Percentiles rank a stretch among this genome's conserved stretches.
Conservation (phyloP, 257 asterid species). For the Sherardia arvensis region DNA sequence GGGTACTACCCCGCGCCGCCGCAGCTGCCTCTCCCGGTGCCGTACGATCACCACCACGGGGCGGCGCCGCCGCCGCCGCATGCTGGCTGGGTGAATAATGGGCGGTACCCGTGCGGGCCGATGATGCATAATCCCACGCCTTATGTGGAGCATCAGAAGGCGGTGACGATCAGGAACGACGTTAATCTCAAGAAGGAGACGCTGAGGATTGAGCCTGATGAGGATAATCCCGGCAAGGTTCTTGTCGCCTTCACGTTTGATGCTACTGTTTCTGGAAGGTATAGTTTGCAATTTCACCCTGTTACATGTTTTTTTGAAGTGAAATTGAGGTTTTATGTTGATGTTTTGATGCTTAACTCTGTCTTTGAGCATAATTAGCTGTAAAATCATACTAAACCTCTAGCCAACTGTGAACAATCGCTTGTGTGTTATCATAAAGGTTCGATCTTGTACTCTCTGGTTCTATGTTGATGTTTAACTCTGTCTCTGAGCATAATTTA, state of each 20-base stretch:
- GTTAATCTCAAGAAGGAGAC: slow-evolving; percentile 95
- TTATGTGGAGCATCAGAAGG: slow-evolving; percentile 95
- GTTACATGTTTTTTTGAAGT: background rate
- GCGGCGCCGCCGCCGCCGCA: slow-evolving; percentile 26
- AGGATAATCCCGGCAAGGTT: slow-evolving; percentile 66
- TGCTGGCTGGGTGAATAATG: slow-evolving; percentile 50
- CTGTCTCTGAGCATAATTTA: background rate
- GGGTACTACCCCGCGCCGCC: slow-evolving; percentile 65
- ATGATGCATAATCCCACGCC: slow-evolving; percentile 54
- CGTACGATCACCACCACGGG: slow-evolving; percentile 76
- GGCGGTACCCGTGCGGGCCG: slow-evolving; percentile 66
- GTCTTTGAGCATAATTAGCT: background rate
- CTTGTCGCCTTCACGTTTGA: slow-evolving; percentile 86
- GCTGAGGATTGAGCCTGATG: slow-evolving; percentile 75
- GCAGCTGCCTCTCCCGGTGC: slow-evolving; percentile 59
- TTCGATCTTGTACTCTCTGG: no score
- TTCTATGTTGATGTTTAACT: background rate
- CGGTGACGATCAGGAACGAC: slow-evolving; percentile 89
- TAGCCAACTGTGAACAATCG: no score
- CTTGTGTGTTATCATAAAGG: no score
- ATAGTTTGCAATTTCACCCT: background rate
- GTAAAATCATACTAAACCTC: no score
- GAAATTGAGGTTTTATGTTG: background rate
- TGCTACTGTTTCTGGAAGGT: slow-evolving; percentile 94
- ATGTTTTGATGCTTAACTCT: background rate